Evolutionary conservation across 192 early-diverging fungal species (phyloP), one percentile per base, ranked within the genome.

Genomic region (Thamnidium elegans): DNA sequence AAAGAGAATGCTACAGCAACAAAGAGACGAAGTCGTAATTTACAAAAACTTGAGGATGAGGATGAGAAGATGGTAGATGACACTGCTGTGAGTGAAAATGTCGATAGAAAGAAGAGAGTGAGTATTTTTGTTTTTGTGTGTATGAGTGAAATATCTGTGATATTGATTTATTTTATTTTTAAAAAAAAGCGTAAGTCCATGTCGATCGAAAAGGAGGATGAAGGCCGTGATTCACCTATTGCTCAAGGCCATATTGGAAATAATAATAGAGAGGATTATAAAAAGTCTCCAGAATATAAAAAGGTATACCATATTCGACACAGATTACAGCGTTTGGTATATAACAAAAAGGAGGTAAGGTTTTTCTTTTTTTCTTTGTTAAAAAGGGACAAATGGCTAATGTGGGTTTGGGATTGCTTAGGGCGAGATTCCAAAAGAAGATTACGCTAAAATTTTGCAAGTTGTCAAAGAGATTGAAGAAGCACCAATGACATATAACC

Each of bases 221-320:
- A 56, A 36, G 55, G 31, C 15, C 31, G 55, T 56, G 3, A 30
- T 34, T 13, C 55, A 56, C 8, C 55, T 39, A 1, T 17, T n/a
- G 1, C 31, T 39, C 9, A 55, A 15, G 47, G 47, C 7, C 14
- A 43, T 26, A 45, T 14, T 15, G 26, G 21, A 30, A 15, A 60
- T 13, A 21, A 21, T 17, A 20, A 21, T 17, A 20, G 7, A 15
- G 58, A 30, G 6, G 39, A 20, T 20, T 9, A 50, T 19, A 50
- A 34, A 48, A 17, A 46, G 17, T 52, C 50, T 1, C 46, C 46
- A 42, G 63, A 43, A 15, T 53, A 52, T 55, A 66, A 62, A 46
- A 67, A 72, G 34, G 30, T 72, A 3, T 72, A 72, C 55, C 64
- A 66, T 17, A 30, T 67, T 34, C 39, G 70, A n/a, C 70, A 67